Evolutionary conservation across 2,329 filamentous ascomycete species (phyloP).

Genomic region (Mycosphaerelloides madeirae): DNA sequence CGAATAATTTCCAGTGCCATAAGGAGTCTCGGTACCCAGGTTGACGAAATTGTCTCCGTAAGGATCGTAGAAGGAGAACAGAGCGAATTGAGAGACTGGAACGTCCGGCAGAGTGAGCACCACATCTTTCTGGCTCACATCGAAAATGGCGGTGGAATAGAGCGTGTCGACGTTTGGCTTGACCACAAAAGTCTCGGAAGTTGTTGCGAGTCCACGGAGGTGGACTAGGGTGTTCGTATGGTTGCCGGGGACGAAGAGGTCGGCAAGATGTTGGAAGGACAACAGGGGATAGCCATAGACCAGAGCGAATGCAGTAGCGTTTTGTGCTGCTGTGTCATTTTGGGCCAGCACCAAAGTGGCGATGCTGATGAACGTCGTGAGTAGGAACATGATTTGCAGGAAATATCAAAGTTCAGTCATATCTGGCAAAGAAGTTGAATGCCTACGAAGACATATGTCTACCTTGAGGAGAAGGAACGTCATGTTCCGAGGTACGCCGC

Average conservation of each 20-base stretch:
- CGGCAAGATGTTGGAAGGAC: conserved; percentile 12
- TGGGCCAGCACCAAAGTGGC: not conserved
- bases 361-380: not conserved
- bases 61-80: conserved; percentile 25
- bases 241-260: conserved; percentile 3
- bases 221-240: conserved; percentile 15
- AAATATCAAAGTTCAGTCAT: too few species aligned
- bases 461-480: too few species aligned
- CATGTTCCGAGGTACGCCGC: too few species aligned
- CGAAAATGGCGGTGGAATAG: conserved; percentile 18
- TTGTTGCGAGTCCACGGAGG: conserved; percentile 7
- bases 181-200: conserved; percentile 13
- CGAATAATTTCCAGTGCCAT: conserved; percentile 9
- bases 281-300: conserved; percentile 23
- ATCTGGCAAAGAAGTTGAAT: too few species aligned
- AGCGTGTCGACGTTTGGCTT: conserved; percentile 26
- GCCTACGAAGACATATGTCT: too few species aligned
- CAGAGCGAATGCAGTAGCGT: conserved; percentile 18
- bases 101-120: conserved; percentile 15
- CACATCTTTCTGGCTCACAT: conserved; percentile 19
- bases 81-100: conserved; percentile 4
- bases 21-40: conserved; percentile 10
- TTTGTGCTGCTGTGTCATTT: conserved; percentile 6
- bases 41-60: conserved; percentile 19
- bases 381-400: not conserved